Base-by-base conservation (phyloP, 495 filamentous ascomycete genomes). In the Chaetomium cochliodes region DNA sequence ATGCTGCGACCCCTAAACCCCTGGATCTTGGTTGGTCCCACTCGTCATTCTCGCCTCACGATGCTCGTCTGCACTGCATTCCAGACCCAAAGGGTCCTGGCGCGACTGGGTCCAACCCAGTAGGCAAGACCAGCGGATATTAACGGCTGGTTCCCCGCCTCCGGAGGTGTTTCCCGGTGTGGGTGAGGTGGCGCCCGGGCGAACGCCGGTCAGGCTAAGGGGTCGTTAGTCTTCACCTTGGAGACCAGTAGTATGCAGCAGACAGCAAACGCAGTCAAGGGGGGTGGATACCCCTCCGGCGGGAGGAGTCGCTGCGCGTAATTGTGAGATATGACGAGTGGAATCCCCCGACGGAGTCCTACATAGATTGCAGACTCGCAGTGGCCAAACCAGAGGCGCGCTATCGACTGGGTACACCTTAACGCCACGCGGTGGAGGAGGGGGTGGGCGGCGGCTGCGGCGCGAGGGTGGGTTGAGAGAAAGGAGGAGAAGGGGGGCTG, bases 381-480 rank as follows among this genome's bases (percentile, higher is more conserved):
- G 22, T 26, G 22, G 55, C 37, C 33, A 39, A 46, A 20, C 6
- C 22, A 26, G 16, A 46, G 22, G 5, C 20, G 55, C 37, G 55
- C 30, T 25, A 46, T 25, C 15, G 37, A 37, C 22, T 16, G 39
- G 55, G 39, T 18, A 33, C 5, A 20, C 55, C 30, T 58, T 44
- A 18, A 58, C 55, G 55, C 37, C 37, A n/a, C 55, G 25, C 3
- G 23, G 25, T 59, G 41, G 41, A 33, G 41, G 57, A 46, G 55
- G 57, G 57, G 57, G 57, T 59, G 57, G 16, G 25, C 28, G 20
- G 56, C 22, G 56, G 42, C 42, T 8, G 25, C 41, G 9, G 26
- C 25, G 18, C 16, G 23, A 59, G 57, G 41, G 41, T 47, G 56
- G n/a, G 56, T 59, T 33, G 23, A 52, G 4, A 2, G 50, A 13